Conservation (phyloP, 78 protist species). For the Planoprotostelium fungivorum region DNA sequence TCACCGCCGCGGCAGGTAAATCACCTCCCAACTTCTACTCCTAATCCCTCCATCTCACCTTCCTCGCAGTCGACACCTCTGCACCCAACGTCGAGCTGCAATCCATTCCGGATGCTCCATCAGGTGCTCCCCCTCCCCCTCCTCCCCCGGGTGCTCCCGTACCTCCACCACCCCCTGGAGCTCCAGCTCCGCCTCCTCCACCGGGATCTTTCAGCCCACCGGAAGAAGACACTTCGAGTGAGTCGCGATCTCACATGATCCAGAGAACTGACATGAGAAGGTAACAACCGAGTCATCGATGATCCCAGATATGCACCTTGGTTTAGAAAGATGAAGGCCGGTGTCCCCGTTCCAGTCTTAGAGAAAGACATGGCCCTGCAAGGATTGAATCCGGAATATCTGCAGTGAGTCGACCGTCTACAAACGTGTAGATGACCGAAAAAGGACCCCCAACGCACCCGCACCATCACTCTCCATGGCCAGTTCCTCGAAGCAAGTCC, state of each 20-base stretch:
- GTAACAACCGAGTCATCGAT: slow-evolving; percentile 5
- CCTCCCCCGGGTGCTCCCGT: slow-evolving; percentile 34
- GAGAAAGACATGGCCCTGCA: slow-evolving; percentile 19
- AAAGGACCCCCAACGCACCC: too few species aligned
- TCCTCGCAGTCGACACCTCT: not conserved
- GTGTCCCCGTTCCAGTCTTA: slow-evolving; percentile 28
- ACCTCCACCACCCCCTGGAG: slow-evolving; percentile 4
- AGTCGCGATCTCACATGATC: too few species aligned
- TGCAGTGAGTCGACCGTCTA: too few species aligned
- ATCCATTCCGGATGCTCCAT: slow-evolving; percentile 1
- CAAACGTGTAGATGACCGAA: too few species aligned
- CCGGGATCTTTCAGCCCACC: not conserved
- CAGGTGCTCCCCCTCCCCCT: slow-evolving; percentile 43
- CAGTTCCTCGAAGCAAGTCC: too few species aligned
- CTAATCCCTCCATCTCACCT: not conserved
- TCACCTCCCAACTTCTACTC: slow-evolving; percentile 3
- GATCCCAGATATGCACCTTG: slow-evolving; percentile 39
- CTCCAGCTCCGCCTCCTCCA: slow-evolving; percentile 21
- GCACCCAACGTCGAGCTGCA: not conserved
- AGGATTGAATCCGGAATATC: slow-evolving; percentile 38
- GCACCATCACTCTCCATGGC: too few species aligned
- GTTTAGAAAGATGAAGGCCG: slow-evolving; percentile 1
- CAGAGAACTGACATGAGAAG: slow-evolving; percentile 2
- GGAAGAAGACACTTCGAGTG: too few species aligned
- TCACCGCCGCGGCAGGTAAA: slow-evolving; percentile 5